Evolutionary conservation across 371 early-diverging fungal genomes (phyloP).

Genomic region (Circinella umbellata): DNA sequence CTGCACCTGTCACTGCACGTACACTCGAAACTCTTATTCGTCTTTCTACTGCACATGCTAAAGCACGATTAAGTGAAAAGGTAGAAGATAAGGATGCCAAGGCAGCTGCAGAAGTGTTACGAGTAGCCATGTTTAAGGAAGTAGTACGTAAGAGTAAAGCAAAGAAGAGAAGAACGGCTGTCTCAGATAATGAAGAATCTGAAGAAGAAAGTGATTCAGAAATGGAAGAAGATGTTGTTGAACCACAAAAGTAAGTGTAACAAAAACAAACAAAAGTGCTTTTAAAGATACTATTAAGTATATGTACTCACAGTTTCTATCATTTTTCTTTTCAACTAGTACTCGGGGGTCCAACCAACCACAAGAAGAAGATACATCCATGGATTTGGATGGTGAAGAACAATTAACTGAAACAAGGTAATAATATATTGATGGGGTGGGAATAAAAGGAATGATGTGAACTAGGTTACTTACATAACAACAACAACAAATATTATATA

Average conservation of each 20-base stretch:
- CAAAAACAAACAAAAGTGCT: not conserved
- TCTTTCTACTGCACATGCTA: slow-evolving; percentile 98
- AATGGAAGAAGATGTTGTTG: slow-evolving; percentile 26
- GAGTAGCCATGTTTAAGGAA: slow-evolving; percentile 94
- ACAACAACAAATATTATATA: not conserved
- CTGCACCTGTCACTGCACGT: slow-evolving; percentile 95
- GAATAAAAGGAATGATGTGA: no score
- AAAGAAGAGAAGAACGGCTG: slow-evolving; percentile 54
- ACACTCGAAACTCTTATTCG: slow-evolving; percentile 99
- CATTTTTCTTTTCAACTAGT: not conserved
- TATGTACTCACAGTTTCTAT: not conserved
- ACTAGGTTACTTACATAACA: not conserved
- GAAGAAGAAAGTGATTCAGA: slow-evolving; percentile 26
- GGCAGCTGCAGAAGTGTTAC: slow-evolving; percentile 83
- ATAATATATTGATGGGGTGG: not conserved
- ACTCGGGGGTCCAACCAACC: not conserved
- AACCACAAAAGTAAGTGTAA: not conserved
- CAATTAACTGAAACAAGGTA: slow-evolving; percentile 30
- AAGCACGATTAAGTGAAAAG: slow-evolving; percentile 82
- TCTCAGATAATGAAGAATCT: slow-evolving; percentile 44
- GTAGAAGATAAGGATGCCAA: slow-evolving; percentile 91
- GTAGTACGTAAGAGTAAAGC: slow-evolving; percentile 60
- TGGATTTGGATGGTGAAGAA: slow-evolving; percentile 31
- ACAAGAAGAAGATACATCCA: slow-evolving; percentile 16
- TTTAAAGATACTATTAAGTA: no score